phyloP scores from a whole-genome alignment of 2,329 filamentous ascomycete genomes.

The Albifimbria verrucaria region DNA sequence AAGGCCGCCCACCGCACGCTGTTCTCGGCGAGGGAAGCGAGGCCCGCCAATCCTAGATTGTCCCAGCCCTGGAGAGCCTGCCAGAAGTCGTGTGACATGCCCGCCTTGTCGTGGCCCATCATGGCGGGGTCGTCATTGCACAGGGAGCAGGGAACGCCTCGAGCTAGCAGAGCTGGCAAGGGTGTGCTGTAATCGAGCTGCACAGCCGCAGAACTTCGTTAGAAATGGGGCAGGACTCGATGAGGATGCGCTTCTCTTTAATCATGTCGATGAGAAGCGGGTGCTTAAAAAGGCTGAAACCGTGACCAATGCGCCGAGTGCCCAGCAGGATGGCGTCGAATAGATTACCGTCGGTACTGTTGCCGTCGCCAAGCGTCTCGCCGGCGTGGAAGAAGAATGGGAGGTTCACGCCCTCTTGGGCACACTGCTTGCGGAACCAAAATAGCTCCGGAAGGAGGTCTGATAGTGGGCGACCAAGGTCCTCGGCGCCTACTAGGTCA shows the following conservation, averaged over 20 bases:
- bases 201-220: conserved; percentile 85
- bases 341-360: conserved; percentile 73
- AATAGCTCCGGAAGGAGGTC: conserved; percentile 82
- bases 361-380: conserved; percentile 75
- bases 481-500: conserved; percentile 87
- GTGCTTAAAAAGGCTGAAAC: conserved; percentile 86
- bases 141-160: conserved; percentile 79
- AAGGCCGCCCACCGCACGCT: conserved; percentile 87
- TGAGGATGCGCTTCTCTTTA: conserved; percentile 80
- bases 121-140: conserved; percentile 92
- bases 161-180: conserved; percentile 76
- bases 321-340: conserved; percentile 87
- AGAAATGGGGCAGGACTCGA: conserved; percentile 88
- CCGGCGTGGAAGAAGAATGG: conserved; percentile 97
- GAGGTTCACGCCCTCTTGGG: conserved; percentile 72
- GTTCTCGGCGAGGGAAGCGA: conserved; percentile 88
- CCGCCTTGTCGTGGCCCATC: conserved; percentile 75
- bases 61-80: conserved; percentile 89
- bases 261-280: conserved; percentile 85
- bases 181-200: conserved; percentile 71
- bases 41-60: conserved; percentile 81
- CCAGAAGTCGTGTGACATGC: conserved; percentile 93
- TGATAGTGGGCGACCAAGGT: conserved; percentile 69
- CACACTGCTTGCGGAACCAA: conserved; percentile 88
- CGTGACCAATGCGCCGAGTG: conserved; percentile 85